Conservation (phyloP, 805 yeast species). For the Pichia cabralensis region DNA sequence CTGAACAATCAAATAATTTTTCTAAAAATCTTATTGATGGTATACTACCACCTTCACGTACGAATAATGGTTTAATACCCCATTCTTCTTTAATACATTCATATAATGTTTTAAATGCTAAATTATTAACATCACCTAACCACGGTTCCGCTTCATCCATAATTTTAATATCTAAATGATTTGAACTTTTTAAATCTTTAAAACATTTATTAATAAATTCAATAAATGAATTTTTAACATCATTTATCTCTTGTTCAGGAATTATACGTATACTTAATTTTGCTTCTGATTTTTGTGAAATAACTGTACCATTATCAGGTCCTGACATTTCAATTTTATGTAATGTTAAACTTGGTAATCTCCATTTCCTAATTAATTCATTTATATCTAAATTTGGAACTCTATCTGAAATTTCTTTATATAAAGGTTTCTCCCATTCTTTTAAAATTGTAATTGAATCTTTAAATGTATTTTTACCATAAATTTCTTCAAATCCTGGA, state of each 20-base stretch:
- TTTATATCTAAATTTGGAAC: constrained; percentile 25
- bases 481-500: constrained; percentile 35
- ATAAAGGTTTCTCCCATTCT: constrained; percentile 47
- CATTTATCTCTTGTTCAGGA: constrained; percentile 69
- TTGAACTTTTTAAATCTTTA: constrained; percentile 42
- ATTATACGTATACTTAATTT: constrained; percentile 78
- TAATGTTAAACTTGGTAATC: constrained; percentile 79
- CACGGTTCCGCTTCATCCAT: constrained; percentile 91
- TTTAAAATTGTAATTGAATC: constrained; percentile 13
- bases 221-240: constrained; percentile 42
- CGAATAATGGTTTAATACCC: constrained; percentile 73
- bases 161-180: constrained; percentile 49
- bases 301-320: constrained; percentile 81
- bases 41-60: constrained; percentile 95
- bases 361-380: constrained; percentile 73
- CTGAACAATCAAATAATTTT: constrained; percentile 72
- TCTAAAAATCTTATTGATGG: constrained; percentile 84
- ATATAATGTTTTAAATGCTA: constrained; percentile 58
- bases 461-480: not conserved
- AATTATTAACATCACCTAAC: constrained; percentile 79
- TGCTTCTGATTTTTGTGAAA: constrained; percentile 73
- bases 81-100: constrained; percentile 59
- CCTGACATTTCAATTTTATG: constrained; percentile 84
- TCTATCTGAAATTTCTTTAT: constrained; percentile 46
- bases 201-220: constrained; percentile 41